Percentiles rank a stretch among this genome's conserved stretches.
Conservation (phyloP, 768 basidiomycete genomes). For the Collybiopsis confluens region DNA sequence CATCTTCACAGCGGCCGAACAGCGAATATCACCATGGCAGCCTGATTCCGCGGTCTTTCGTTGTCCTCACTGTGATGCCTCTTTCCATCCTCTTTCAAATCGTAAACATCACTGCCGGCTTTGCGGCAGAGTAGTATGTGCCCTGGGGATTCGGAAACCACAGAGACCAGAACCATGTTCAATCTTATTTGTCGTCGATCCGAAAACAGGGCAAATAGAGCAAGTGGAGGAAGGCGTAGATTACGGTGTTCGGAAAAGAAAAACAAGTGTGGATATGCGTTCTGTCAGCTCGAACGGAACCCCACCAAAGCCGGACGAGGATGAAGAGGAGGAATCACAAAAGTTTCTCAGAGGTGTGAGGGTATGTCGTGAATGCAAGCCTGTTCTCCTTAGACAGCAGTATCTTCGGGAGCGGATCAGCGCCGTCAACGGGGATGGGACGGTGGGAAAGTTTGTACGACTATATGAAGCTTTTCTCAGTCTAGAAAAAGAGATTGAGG, state of each 20-base stretch:
- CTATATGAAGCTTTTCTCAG: conserved; percentile 73
- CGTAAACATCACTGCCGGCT: conserved; percentile 96
- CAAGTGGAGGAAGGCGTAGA: conserved; percentile 82
- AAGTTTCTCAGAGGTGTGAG: conserved; percentile 88
- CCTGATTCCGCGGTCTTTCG: conserved; percentile 70
- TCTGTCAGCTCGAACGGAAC: conserved; percentile 1
- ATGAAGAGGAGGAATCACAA: conserved; percentile 55
- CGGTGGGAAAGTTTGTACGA: conserved; percentile 38
- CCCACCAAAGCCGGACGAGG: conserved; percentile 16
- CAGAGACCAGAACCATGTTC: conserved; percentile 71
- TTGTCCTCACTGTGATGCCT: conserved; percentile 81
- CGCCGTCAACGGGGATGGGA: conserved; percentile 37
- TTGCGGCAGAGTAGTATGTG: conserved; percentile 89
- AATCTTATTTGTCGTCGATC: conserved; percentile 81
- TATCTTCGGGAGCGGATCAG: conserved; percentile 60
- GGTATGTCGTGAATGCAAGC: conserved; percentile 81
- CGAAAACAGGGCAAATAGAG: conserved; percentile 70
- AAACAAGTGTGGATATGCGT: conserved; percentile 17
- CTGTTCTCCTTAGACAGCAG: conserved; percentile 74
- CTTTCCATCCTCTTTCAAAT: conserved; percentile 87
- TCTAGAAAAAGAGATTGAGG: conserved; percentile 89
- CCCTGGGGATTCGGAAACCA: conserved; percentile 72
- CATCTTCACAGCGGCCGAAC: conserved; percentile 54
- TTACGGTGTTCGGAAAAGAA: conserved; percentile 67
- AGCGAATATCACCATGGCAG: conserved; percentile 93